Conservation (phyloP, 805 yeast species). For the Zygoascus bituminiphila region DNA sequence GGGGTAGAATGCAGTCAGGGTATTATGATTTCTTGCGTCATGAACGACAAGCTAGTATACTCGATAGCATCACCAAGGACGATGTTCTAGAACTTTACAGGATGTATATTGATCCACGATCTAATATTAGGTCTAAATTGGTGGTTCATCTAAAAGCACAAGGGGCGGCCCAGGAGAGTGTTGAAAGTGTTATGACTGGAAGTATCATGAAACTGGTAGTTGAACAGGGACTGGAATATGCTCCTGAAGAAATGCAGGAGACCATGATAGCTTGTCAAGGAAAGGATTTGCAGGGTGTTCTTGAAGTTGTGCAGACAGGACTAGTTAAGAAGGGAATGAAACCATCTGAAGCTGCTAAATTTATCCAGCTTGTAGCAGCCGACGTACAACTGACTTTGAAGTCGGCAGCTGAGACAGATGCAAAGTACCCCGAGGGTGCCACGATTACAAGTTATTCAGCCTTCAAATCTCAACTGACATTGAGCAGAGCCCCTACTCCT, state of each 20-base stretch:
- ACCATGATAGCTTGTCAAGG: constrained; percentile 8
- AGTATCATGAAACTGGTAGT: constrained; percentile 12
- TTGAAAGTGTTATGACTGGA: constrained; percentile 7
- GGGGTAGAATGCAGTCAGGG: constrained; percentile 64
- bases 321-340: constrained; percentile 6
- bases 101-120: constrained; percentile 33
- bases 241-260: constrained; percentile 10
- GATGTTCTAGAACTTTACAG: constrained; percentile 53
- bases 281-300: constrained; percentile 3
- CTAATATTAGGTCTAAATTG: constrained; percentile 35
- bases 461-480: constrained; percentile 46
- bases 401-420: constrained; percentile 5
- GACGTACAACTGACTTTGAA: background rate
- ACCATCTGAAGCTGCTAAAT: constrained; percentile 6
- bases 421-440: constrained; percentile 43
- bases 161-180: constrained; percentile 7
- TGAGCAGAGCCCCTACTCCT: constrained; percentile 61
- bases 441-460: constrained; percentile 38
- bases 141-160: constrained; percentile 61
- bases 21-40: constrained; percentile 65
- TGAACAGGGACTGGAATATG: constrained; percentile 8
- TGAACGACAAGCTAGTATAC: constrained; percentile 46
- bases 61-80: constrained; percentile 44
- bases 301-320: constrained; percentile 5
- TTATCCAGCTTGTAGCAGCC: background rate